Percentiles rank a stretch among this genome's conserved stretches.
phyloP scores from a whole-genome alignment of 139 green algal species.

The Zygnema cylindricum region DNA sequence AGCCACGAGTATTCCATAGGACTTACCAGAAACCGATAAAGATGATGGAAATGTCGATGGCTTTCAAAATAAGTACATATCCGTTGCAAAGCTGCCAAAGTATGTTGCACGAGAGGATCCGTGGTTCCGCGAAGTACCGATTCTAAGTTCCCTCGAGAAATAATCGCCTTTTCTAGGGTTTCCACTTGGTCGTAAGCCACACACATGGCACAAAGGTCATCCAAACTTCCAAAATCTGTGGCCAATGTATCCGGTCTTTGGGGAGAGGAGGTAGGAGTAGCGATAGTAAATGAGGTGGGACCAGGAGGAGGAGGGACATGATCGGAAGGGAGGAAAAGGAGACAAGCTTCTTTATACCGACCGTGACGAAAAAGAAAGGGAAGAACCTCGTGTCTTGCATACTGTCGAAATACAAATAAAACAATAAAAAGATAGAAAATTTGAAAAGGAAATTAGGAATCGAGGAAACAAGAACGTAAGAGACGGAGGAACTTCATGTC shows the following conservation, averaged over 20 bases:
- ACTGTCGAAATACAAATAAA: slow-evolving; percentile 50
- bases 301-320: slow-evolving; percentile 22
- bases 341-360: slow-evolving; percentile 50
- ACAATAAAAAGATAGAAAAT: too few relatives aligned
- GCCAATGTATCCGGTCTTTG: slow-evolving; percentile 20
- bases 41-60: slow-evolving; percentile 50
- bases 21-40: slow-evolving; percentile 47
- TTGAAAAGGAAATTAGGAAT: too few relatives aligned
- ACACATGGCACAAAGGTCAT: slow-evolving; percentile 52
- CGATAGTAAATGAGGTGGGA: slow-evolving; percentile 21
- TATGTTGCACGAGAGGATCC: slow-evolving; percentile 17
- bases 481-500: slow-evolving; percentile 44
- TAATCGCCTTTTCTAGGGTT: slow-evolving; percentile 36
- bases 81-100: neutral
- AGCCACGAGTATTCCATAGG: neutral
- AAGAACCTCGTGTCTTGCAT: slow-evolving; percentile 37
- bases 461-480: too few relatives aligned
- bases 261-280: slow-evolving; percentile 18
- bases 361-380: slow-evolving; percentile 57
- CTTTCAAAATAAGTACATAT: slow-evolving; percentile 53
- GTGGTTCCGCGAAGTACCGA: neutral
- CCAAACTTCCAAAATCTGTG: slow-evolving; percentile 38
- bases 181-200: slow-evolving; percentile 33
- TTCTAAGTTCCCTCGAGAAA: neutral
- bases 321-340: slow-evolving; percentile 39